phyloP scores from a whole-genome alignment of 2,329 filamentous ascomycete species.

The Talaromyces sp. region DNA sequence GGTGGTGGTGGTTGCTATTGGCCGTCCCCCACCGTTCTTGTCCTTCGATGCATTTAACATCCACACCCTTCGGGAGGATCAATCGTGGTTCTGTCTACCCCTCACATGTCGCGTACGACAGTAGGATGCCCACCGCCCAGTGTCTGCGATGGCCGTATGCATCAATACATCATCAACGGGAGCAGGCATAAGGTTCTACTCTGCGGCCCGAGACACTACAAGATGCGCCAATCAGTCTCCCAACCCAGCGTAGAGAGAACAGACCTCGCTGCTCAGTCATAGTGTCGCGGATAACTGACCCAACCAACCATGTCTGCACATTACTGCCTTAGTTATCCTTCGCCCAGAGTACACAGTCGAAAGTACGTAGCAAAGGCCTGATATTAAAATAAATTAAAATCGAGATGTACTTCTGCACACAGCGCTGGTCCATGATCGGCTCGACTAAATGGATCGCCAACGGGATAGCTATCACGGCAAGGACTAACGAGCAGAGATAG shows the following conservation, averaged over 20 bases:
- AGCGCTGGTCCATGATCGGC: conserved; percentile 7
- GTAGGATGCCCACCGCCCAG: neutral
- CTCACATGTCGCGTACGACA: neutral
- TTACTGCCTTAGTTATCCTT: neutral
- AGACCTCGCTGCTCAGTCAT: neutral
- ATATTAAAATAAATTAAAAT: neutral
- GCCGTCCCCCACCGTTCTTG: neutral
- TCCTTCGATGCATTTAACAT: neutral
- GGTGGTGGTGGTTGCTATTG: neutral
- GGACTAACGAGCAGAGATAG: neutral
- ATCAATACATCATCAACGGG: neutral
- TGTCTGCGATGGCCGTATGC: neutral
- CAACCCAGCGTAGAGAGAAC: neutral
- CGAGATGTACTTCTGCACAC: conserved; percentile 1
- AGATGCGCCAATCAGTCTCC: neutral
- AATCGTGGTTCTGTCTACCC: conserved; percentile 1
- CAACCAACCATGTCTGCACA: conserved; percentile 7
- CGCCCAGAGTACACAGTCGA: neutral
- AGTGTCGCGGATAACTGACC: conserved; percentile 1
- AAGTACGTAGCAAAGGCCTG: neutral
- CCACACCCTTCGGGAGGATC: neutral
- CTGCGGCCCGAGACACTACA: conserved; percentile 3
- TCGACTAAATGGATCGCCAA: conserved; percentile 17
- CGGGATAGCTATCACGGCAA: neutral
- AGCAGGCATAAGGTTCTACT: neutral